These are phyloP conservation scores for Pythium myriotylum DNA, from an alignment of 352 stramenopile genomes.

Conservation along the genomic window DNA sequence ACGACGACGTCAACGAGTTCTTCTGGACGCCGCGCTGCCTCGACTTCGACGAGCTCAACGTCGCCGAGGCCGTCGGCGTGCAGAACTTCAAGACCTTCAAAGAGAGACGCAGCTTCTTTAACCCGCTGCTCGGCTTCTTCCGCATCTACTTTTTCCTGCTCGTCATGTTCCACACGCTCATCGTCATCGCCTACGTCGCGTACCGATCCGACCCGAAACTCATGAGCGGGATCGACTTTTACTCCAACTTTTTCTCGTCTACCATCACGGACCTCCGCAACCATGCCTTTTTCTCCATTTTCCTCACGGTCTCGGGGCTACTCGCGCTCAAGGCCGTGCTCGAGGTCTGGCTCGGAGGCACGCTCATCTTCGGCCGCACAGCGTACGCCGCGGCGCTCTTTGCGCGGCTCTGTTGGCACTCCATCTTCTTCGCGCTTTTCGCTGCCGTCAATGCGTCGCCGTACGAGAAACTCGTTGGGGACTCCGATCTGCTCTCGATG, in stretches of 20 bases:
- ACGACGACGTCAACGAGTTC: constrained; percentile 91
- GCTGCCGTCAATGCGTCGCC: constrained; percentile 64
- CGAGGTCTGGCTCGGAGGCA: constrained; percentile 83
- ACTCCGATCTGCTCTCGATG: constrained; percentile 63
- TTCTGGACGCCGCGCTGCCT: constrained; percentile 83
- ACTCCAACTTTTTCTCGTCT: constrained; percentile 69
- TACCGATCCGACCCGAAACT: constrained; percentile 65
- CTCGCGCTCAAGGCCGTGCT: constrained; percentile 73
- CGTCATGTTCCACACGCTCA: constrained; percentile 77
- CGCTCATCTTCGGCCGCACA: constrained; percentile 60
- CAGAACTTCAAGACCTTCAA: constrained; percentile 87
- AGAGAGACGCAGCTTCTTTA: constrained; percentile 81
- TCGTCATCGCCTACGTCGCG: constrained; percentile 82
- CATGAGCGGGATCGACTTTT: constrained; percentile 66
- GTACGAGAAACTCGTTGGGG: constrained; percentile 64
- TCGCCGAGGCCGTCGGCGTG: constrained; percentile 69
- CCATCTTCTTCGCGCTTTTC: constrained; percentile 82
- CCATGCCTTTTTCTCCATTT: constrained; percentile 77
- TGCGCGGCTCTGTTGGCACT: constrained; percentile 75
- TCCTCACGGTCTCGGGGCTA: constrained; percentile 65
- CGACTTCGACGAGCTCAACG: constrained; percentile 82
- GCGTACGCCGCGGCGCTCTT: constrained; percentile 72
- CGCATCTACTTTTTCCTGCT: constrained; percentile 89
- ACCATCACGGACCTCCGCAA: constrained; percentile 72
- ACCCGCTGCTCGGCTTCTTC: constrained; percentile 82